Evolutionary conservation across 352 stramenopile species (phyloP).

Genomic region (Phytopythium chamaehyphon): DNA sequence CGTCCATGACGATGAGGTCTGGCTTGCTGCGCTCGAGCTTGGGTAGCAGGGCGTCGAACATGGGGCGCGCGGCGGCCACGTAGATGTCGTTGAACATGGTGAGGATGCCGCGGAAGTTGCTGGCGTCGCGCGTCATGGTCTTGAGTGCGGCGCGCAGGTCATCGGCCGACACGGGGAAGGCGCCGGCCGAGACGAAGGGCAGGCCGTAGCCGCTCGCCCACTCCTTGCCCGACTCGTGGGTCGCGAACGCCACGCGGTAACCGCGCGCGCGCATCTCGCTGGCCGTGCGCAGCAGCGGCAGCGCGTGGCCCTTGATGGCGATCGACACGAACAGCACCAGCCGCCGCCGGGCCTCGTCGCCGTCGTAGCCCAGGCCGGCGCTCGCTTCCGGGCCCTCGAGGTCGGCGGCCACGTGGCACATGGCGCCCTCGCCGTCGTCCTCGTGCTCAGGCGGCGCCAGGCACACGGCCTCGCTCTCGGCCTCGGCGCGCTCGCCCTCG

Average conservation of each 20-base stretch:
- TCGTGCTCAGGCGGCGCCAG: slow-evolving; percentile 1
- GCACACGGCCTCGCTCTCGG: slow-evolving; percentile 1
- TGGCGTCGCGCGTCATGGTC: slow-evolving; percentile 76
- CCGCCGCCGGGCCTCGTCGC: slow-evolving; percentile 17
- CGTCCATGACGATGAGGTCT: slow-evolving; percentile 77
- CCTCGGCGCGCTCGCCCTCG: not conserved
- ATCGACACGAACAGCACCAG: slow-evolving; percentile 83
- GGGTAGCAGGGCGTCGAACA: slow-evolving; percentile 71
- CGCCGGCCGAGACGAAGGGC: slow-evolving; percentile 67
- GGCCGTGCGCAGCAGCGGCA: slow-evolving; percentile 71
- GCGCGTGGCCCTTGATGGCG: slow-evolving; percentile 74
- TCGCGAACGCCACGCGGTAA: slow-evolving; percentile 80
- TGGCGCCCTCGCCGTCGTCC: slow-evolving; percentile 1
- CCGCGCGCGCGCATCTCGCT: slow-evolving; percentile 66
- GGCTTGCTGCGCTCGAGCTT: slow-evolving; percentile 33
- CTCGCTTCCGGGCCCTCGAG: not conserved
- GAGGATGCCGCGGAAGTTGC: slow-evolving; percentile 81
- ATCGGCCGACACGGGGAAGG: slow-evolving; percentile 71
- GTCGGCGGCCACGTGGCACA: not conserved
- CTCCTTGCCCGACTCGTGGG: slow-evolving; percentile 74
- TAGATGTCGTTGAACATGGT: slow-evolving; percentile 90
- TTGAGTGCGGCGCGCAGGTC: slow-evolving; percentile 67
- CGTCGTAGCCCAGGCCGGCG: not conserved
- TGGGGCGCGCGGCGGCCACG: slow-evolving; percentile 63
- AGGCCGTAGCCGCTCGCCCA: slow-evolving; percentile 55